Evolutionary conservation across 2,329 filamentous ascomycete species (phyloP), one percentile per base, ranked within the genome.

Genomic region (Fusarium pseudoanthophilum): DNA sequence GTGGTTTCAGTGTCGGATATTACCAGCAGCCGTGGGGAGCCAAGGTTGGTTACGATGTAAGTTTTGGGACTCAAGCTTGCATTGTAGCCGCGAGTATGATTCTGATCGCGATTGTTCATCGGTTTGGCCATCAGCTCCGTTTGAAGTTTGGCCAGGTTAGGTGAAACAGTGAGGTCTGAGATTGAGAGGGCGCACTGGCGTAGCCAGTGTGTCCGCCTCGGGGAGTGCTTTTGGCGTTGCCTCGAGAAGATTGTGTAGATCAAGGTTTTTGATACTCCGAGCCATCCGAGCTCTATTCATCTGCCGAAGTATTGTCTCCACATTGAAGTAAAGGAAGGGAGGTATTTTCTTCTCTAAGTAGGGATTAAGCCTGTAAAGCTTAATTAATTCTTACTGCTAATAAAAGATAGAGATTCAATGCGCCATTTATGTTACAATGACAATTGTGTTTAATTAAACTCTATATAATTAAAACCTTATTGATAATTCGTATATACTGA

Each of bases 1-100:
- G 85, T n/a, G 86, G 86, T 1, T 87, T 88, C 61, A 80, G 83
- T 51, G 81, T 86, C 11, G 82, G 80, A 3, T 87, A 87, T 72
- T 86, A 86, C 67, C 84, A 87, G 79, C 79, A 86, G 45, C 59
- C 48, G 8, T 88, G 86, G 86, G 84, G 79, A 1, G 61, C 79
- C 11, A 76, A 79, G 3, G 73, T 81, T 34, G 84, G 84, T 1
- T 79, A 82, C 1, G 79, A 81, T 26, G 73, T 72, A 5, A 83
- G 82, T 67, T 82, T 85, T 51, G 82, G 82, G 4, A 84, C 81
- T 3, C 84, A 85, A 76, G 79, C 80, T 37, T 81, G 34, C 2
- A 64, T 76, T 60, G 70, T 69, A 11, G 73, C 46, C 7, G 43
- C 42, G 79, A 67, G 67, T 26, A 84, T 2, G 81, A 85, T 36